Conservation (phyloP, 352 stramenopile genomes). For the Phytophthora brassicae region DNA sequence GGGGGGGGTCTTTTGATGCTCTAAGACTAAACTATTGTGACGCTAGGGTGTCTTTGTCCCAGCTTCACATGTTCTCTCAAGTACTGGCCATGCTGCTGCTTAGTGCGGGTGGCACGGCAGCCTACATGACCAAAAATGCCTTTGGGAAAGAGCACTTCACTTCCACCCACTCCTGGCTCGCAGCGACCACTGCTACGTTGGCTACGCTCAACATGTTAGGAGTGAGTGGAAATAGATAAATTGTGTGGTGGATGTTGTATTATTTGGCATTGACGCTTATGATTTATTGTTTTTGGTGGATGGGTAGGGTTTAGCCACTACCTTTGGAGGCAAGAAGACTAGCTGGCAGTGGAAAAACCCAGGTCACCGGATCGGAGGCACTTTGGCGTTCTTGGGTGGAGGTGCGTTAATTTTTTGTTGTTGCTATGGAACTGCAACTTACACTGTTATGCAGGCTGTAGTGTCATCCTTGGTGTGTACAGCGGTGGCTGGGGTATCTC, state of each 20-base stretch:
- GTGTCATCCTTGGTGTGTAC: slow-evolving; percentile 53
- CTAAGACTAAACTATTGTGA: slow-evolving; percentile 1
- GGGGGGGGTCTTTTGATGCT: background rate
- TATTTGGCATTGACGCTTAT: background rate
- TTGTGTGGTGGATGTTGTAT: background rate
- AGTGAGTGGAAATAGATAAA: slow-evolving; percentile 27
- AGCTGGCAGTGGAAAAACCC: slow-evolving; percentile 77
- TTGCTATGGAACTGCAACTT: background rate
- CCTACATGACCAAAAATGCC: slow-evolving; percentile 63
- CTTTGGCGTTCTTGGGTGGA: slow-evolving; percentile 51
- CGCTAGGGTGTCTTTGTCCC: slow-evolving; percentile 37
- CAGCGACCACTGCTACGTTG: slow-evolving; percentile 40
- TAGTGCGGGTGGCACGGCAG: slow-evolving; percentile 36
- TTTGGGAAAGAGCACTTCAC: slow-evolving; percentile 66
- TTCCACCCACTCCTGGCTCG: slow-evolving; percentile 76
- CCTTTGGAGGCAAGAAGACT: slow-evolving; percentile 61
- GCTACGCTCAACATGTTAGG: slow-evolving; percentile 62
- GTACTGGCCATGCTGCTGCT: slow-evolving; percentile 52
- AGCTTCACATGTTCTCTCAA: slow-evolving; percentile 59
- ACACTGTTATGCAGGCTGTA: slow-evolving; percentile 21
- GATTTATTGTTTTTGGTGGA: background rate
- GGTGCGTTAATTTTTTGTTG: slow-evolving; percentile 15
- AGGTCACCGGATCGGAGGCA: slow-evolving; percentile 58
- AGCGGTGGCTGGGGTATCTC: slow-evolving; percentile 51
- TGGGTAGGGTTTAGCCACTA: slow-evolving; percentile 47